A percentile compares a stretch with the other conserved stretches of the same genome.
Conservation (phyloP, 1,139 yeast genomes). For the Lodderomyces pseudojiufengensis region DNA sequence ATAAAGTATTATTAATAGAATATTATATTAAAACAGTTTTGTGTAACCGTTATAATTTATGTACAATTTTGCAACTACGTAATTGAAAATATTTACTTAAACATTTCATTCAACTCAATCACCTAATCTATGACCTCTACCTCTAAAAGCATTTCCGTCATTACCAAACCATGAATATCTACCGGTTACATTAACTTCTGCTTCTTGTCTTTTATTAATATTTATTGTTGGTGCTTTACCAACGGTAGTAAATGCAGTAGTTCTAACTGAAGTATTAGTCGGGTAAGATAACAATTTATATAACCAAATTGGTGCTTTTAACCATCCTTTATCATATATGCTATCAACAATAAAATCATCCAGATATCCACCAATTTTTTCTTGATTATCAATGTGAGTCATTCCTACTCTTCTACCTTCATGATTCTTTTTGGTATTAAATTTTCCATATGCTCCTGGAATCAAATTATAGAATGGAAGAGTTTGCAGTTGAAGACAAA, state of each 20-base stretch:
- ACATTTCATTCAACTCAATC: constrained; percentile 14
- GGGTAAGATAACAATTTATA: constrained; percentile 34
- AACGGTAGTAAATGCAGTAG: constrained; percentile 26
- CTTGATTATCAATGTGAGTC: constrained; percentile 8
- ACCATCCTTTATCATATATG: constrained; percentile 41
- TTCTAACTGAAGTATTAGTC: constrained; percentile 21
- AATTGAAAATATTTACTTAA: too few relatives aligned
- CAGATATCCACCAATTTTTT: constrained; percentile 5
- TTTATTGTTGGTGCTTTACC: constrained; percentile 1
- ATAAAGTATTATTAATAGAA: too few relatives aligned
- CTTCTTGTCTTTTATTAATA: neutral
- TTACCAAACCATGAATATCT: constrained; percentile 20
- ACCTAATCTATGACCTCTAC: constrained; percentile 37
- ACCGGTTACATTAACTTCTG: constrained; percentile 7
- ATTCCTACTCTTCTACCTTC: constrained; percentile 36
- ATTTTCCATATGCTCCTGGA: constrained; percentile 27
- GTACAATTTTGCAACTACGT: too few relatives aligned
- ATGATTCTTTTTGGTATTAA: constrained; percentile 6
- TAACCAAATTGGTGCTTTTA: constrained; percentile 40
- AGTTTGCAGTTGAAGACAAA: constrained; percentile 56
- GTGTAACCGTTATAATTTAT: too few relatives aligned
- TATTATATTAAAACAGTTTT: too few relatives aligned
- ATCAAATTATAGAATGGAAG: constrained; percentile 41
- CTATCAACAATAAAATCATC: constrained; percentile 31
- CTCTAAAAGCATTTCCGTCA: constrained; percentile 22